Base-by-base conservation (phyloP, 768 basidiomycete species). In the Leccinum imitatum region DNA sequence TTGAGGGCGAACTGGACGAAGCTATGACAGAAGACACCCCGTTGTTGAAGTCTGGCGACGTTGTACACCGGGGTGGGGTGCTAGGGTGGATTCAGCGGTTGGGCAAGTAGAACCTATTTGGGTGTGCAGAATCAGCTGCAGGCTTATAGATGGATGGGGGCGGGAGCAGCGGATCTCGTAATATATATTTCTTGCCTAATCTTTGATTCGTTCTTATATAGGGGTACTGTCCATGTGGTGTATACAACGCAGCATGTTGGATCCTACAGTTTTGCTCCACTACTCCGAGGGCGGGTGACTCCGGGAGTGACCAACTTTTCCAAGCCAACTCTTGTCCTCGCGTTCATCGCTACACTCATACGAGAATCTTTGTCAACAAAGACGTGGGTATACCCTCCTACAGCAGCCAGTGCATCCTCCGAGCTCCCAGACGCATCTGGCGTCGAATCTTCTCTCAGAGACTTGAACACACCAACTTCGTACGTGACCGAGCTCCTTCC, bases 401-500 rank as follows among this genome's bases (percentile, higher is more conserved):
- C 79, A 2, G 78, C 80, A 17, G 73, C 75, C 0, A 78, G 77
- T 4, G 54, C 35, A 7, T 72, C 69, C 39, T 61, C 31, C 30
- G 30, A 30, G 21, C 33, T 30, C 11, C 4, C 58, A 33, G 58
- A 8, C 61, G 70, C 41, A 35, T 19, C 14, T 33, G 57, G 4
- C 61, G 70, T 37, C 39, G 6, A 13, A 13, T 21, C 37, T 37
- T 15, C 31, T 50, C 11, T 21, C 15, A 31, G n/a, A 14, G 61
- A 76, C 52, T 77, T 78, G 67, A 93, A 93, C 15, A 93, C 85
- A 0, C 87, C 91, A 2, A 93, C 80, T 66, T 93, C 90, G 67
- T 93, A 93, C 1, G 83, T 78, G 44, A 89, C 91, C 0, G 91
- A 93, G 66, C 88, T 90, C 37, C 69, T 85, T 17, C 91, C 91